Evolutionary conservation across 2,329 filamentous ascomycete genomes (phyloP), one percentile per base, ranked within the genome.

Genomic region (Aureobasidium sp.): DNA sequence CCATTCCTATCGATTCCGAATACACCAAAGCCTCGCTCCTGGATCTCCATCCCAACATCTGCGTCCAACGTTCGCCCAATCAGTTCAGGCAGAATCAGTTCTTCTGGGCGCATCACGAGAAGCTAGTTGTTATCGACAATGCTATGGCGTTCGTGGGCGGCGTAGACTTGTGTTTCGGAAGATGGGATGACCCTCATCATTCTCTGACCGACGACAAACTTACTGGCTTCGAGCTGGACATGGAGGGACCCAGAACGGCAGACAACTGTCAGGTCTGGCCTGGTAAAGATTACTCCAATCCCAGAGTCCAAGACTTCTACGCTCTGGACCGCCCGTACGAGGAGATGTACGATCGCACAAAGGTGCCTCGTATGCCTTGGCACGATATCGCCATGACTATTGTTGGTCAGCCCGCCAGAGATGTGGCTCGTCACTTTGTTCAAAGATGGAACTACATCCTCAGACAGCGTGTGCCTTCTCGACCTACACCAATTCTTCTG

Each of bases 221-320:
- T 0, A 90, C 91, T 50, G 93, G 93, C 25, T 88, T 97, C 23
- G 84, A 88, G 18, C 89, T 95, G 64, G 95, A 98, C 77, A n/a
- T n/a, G n/a, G n/a, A n/a, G n/a, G n/a, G n/a, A n/a, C n/a, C n/a
- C n/a, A n/a, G n/a, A n/a, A n/a, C n/a, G n/a, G n/a, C n/a, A n/a
- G n/a, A n/a, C n/a, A n/a, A n/a, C n/a, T n/a, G n/a, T n/a, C n/a
- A n/a, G n/a, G 85, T 98, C 25, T 99, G 94, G 85, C 95, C 96
- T 0, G 96, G 96, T 0, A 96, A 99, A 75, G 96, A 99, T 74
- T 98, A 97, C 84, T 98, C 98, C 79, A 98, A 98, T 79, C 98
- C 97, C 77, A 90, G 95, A 43, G 91, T 98, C 71, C 93, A 97
- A 91, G 96, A 99, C 74, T 99, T 98, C 77, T 87, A 98, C 72